These are phyloP conservation scores for Metschnikowia baotianmanensis DNA, from an alignment of 805 yeast species.

Conservation along the genomic window DNA sequence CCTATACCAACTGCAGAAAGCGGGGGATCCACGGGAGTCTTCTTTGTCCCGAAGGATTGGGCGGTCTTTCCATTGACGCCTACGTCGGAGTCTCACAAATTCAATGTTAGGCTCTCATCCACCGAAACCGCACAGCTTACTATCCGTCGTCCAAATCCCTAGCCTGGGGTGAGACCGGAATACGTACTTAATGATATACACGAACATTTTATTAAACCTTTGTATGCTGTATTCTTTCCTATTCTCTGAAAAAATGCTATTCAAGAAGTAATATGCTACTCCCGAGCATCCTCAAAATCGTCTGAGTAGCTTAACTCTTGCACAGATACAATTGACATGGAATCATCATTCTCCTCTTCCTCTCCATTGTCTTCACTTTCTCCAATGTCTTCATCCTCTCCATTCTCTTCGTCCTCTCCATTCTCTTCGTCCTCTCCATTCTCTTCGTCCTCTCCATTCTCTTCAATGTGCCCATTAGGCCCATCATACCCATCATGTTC, in stretches of 20 bases:
- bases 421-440: too few species aligned
- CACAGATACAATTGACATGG: too few species aligned
- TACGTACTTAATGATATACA: conserved; percentile 1
- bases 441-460: too few species aligned
- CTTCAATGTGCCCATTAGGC: too few species aligned
- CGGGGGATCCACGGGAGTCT: not conserved
- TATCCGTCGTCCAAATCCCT: not conserved
- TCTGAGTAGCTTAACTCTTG: not conserved
- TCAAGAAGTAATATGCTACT: too few species aligned
- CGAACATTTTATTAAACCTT: not conserved
- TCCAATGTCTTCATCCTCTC: not conserved
- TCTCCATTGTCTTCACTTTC: not conserved
- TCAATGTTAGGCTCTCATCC: conserved; percentile 6
- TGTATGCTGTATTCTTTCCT: too few species aligned
- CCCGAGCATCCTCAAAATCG: not conserved
- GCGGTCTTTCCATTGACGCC: conserved; percentile 3
- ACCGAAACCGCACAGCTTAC: conserved; percentile 5
- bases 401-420: too few species aligned
- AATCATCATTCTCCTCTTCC: not conserved
- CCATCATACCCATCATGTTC: not conserved
- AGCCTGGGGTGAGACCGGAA: not conserved
- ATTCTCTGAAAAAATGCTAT: too few species aligned
- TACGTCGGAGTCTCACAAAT: conserved; percentile 3
- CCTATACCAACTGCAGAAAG: not conserved
- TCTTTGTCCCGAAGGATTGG: conserved; percentile 14